Evolutionary conservation across 1,284 basidiomycete genomes (phyloP), one percentile per base, ranked within the genome.

Genomic region (Ceratobasidium papillatum): DNA sequence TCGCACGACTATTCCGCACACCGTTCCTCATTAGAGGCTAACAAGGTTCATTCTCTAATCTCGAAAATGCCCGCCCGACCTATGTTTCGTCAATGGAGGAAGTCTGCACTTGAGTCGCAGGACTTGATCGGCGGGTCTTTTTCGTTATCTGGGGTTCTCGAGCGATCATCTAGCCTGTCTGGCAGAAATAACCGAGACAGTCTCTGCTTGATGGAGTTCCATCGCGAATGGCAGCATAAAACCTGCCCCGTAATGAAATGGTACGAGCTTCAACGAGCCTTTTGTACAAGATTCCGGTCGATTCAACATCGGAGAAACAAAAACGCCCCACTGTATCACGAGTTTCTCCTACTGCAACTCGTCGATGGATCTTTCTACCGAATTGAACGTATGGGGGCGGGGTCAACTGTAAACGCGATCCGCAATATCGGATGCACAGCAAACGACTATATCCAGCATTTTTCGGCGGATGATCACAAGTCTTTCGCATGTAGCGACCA

Each of bases 381-480:
- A 11, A 17, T 71, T n/a, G 68, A 71, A 36, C 54, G 68, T 1
- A 59, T 30, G 5, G 66, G 66, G 19, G 52, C 38, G 30, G 66
- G 66, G 17, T 58, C 52, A 2, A 56, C 30, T n/a, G 12, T 47
- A 5, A 43, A 61, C 32, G 43, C 54, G 9, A 27, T 59, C 0
- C 36, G 43, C 43, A 11, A 25, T 22, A 49, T 61, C 8, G 54
- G 56, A 19, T 59, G 54, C 19, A 14, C 11, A 5, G 27, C 54
- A 12, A 45, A 69, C 4, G 66, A 69, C 30, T 43, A 27, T 9
- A 69, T 69, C 25, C 52, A 47, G 30, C 47, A 22, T 14, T 69
- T 69, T 36, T 9, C 66, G 3, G 27, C 36, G 9, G 22, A 9
- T 14, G n/a, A 30, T 5, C 56, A 68, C 27, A 25, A 30, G 2